A percentile compares a stretch with the other conserved stretches of the same genome.
phyloP scores from a whole-genome alignment of 1,284 basidiomycete genomes.

The Tilletia indica region DNA sequence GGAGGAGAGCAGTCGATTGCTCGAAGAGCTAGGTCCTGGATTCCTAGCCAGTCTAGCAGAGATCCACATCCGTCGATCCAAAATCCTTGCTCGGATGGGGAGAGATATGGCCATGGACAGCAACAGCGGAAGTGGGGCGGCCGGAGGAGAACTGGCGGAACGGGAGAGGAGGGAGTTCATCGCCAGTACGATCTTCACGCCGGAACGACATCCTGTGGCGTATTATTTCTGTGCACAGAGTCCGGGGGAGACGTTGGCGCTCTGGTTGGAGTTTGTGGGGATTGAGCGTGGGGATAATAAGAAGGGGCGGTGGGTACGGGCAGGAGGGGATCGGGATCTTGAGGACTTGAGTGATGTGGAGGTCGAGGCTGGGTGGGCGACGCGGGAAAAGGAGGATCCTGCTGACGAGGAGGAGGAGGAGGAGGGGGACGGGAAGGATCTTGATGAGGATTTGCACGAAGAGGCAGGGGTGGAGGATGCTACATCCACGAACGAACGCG shows the following conservation, averaged over 20 bases:
- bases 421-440: not conserved
- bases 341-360: not conserved
- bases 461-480: not conserved
- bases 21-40: not conserved
- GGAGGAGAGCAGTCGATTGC: too few species aligned
- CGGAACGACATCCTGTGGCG: not conserved
- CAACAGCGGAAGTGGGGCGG: too few species aligned
- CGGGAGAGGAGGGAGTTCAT: too few species aligned
- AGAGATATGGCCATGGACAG: too few species aligned
- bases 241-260: not conserved
- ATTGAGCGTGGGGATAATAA: too few species aligned
- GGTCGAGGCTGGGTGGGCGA: not conserved
- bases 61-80: slow-evolving; percentile 3
- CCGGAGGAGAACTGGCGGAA: too few species aligned
- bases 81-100: not conserved
- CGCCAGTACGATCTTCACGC: not conserved
- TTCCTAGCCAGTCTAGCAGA: not conserved
- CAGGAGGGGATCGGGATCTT: too few species aligned
- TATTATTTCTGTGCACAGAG: not conserved
- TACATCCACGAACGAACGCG: too few species aligned
- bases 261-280: not conserved
- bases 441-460: not conserved
- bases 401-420: not conserved
- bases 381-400: not conserved
- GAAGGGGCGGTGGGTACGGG: too few species aligned